These are phyloP conservation scores for Boletus calvinii DNA, from an alignment of 1,284 basidiomycete genomes.

Conservation along the genomic window DNA sequence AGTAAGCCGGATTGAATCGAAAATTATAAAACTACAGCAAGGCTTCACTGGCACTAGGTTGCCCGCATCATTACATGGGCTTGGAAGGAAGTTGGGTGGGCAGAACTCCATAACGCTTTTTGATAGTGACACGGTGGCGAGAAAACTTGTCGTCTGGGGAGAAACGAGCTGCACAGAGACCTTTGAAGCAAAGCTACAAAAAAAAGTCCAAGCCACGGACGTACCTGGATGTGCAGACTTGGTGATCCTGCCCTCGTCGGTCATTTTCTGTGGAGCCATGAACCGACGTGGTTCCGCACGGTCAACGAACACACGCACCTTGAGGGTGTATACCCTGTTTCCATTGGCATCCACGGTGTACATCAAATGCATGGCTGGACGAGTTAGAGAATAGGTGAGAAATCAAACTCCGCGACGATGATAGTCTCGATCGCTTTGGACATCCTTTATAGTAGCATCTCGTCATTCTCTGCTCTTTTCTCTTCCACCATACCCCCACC, in stretches of 20 bases:
- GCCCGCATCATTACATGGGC: conserved; percentile 42
- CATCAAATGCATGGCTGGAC: conserved; percentile 84
- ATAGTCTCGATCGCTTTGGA: not conserved
- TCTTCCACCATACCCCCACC: not conserved
- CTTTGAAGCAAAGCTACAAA: conserved; percentile 9
- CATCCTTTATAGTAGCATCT: not conserved
- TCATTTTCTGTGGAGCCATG: conserved; percentile 66
- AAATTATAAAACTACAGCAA: not conserved
- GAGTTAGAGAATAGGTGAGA: not conserved
- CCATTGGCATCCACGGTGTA: conserved; percentile 81
- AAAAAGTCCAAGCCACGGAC: not conserved
- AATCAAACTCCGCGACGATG: conserved; percentile 21
- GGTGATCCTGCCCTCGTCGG: conserved; percentile 76
- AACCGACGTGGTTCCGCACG: not conserved
- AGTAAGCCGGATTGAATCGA: not conserved
- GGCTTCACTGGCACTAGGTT: not conserved
- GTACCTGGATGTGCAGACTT: conserved; percentile 94
- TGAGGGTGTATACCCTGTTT: conserved; percentile 86
- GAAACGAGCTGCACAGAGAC: conserved; percentile 69
- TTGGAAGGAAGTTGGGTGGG: conserved; percentile 88
- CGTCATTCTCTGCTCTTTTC: not conserved
- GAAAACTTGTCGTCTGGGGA: conserved; percentile 99
- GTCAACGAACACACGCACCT: conserved; percentile 50
- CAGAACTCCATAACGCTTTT: conserved; percentile 85
- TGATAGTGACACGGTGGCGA: conserved; percentile 91